A percentile compares a stretch with the other conserved stretches of the same genome.
These are phyloP conservation scores for Umbellularia californica DNA, from an alignment of 164 flowering plant genomes.

Conservation along the genomic window DNA sequence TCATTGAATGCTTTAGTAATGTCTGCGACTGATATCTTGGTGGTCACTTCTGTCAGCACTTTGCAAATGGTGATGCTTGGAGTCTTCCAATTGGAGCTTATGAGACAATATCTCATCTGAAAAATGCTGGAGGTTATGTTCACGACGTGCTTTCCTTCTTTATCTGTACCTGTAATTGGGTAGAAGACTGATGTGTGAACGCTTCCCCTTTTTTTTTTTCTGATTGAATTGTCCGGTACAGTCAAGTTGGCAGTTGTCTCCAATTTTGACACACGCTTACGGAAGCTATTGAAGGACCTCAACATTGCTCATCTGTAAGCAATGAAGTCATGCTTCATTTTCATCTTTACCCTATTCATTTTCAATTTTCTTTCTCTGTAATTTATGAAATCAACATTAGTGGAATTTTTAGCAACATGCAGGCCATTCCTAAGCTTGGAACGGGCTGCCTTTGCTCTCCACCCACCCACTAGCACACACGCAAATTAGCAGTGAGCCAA, in stretches of 20 bases:
- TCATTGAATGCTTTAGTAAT: neutral
- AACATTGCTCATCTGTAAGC: conserved; percentile 69
- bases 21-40: conserved; percentile 1
- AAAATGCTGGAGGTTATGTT: conserved; percentile 78
- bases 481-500: no score
- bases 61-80: conserved; percentile 88
- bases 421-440: no score
- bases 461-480: no score
- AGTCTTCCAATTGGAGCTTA: conserved; percentile 72
- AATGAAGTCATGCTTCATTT: neutral
- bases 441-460: no score
- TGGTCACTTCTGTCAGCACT: conserved; percentile 47
- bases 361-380: neutral
- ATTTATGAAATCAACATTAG: no score
- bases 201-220: neutral
- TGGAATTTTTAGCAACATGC: no score
- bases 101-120: conserved; percentile 49
- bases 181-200: neutral
- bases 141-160: conserved; percentile 21
- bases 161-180: neutral
- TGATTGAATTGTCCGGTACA: conserved; percentile 25
- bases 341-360: neutral
- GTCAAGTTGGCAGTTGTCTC: conserved; percentile 96
- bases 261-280: conserved; percentile 85
- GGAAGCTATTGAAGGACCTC: conserved; percentile 86